Percentiles rank a stretch among this genome's conserved stretches.
These are phyloP conservation scores for Clonostachys chloroleuca DNA, from an alignment of 2,329 filamentous ascomycete genomes.

Conservation along the genomic window DNA sequence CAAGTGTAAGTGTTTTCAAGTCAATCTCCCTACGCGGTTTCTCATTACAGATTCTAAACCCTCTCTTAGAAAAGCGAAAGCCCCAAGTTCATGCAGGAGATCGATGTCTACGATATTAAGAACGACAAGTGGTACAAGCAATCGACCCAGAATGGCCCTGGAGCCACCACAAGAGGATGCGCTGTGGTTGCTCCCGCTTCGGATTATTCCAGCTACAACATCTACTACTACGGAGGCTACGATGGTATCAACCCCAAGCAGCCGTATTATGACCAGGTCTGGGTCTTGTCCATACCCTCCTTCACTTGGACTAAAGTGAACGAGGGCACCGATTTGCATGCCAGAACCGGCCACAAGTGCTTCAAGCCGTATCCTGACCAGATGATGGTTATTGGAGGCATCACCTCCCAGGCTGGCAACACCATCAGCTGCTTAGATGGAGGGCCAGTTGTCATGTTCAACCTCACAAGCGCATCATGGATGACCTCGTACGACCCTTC, in stretches of 20 bases:
- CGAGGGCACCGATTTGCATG: constrained; percentile 44
- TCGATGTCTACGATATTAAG: constrained; percentile 76
- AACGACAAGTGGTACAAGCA: constrained; percentile 65
- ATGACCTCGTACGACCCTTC: constrained; percentile 64
- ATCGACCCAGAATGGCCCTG: constrained; percentile 56
- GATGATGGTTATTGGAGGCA: constrained; percentile 75
- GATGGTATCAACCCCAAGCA: constrained; percentile 37
- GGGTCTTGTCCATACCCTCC: constrained; percentile 74
- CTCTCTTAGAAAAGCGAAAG: constrained; percentile 52
- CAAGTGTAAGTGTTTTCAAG: constrained; percentile 21
- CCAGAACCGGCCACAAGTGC: constrained; percentile 70
- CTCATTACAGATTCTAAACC: background rate
- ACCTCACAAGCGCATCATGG: constrained; percentile 68
- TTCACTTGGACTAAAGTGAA: constrained; percentile 69
- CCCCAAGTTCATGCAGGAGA: constrained; percentile 64
- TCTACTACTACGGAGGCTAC: constrained; percentile 83
- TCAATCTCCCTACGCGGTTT: too few species aligned
- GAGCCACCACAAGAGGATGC: constrained; percentile 62
- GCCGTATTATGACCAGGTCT: constrained; percentile 62
- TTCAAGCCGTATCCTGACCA: constrained; percentile 73
- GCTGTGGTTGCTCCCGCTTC: constrained; percentile 68
- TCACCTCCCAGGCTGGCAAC: constrained; percentile 25
- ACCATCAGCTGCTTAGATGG: constrained; percentile 39
- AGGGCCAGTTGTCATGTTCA: constrained; percentile 62
- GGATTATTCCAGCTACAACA: constrained; percentile 71